Percentiles rank a stretch among this genome's conserved stretches.
These are phyloP conservation scores for Gossypium turneri DNA, from an alignment of 345 rosid species.

Conservation along the genomic window DNA sequence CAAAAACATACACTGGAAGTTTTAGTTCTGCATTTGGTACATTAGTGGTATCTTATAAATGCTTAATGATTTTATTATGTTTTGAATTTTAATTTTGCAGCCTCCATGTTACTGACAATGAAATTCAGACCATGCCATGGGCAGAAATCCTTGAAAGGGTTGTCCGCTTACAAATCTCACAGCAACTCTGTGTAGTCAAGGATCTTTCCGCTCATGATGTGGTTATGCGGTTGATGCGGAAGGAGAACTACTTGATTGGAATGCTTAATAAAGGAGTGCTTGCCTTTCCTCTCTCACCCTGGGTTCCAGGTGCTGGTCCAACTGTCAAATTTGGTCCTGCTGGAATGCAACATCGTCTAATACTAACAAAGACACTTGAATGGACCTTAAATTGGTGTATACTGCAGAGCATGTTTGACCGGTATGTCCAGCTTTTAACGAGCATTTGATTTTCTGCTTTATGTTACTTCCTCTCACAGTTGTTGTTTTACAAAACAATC, in stretches of 20 bases:
- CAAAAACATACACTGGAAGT: background rate
- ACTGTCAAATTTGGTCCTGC: constrained; percentile 48
- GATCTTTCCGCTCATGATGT: constrained; percentile 97
- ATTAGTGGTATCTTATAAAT: background rate
- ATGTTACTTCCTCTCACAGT: background rate
- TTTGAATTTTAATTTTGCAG: constrained; percentile 45
- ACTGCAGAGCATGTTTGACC: constrained; percentile 97
- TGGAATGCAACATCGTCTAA: constrained; percentile 50
- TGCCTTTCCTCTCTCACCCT: constrained; percentile 73
- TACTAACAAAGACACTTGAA: constrained; percentile 88
- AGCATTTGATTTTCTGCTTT: constrained; percentile 10
- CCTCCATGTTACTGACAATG: constrained; percentile 83
- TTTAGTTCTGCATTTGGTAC: constrained; percentile 8
- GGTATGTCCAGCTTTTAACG: constrained; percentile 41
- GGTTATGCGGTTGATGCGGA: constrained; percentile 94
- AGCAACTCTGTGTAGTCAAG: constrained; percentile 85
- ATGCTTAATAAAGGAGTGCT: constrained; percentile 96
- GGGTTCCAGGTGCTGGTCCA: constrained; percentile 99
- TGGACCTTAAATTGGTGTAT: constrained; percentile 99
- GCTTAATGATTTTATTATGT: constrained; percentile 1
- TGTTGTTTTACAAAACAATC: background rate
- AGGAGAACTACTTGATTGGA: constrained; percentile 97
- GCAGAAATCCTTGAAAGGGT: constrained; percentile 86
- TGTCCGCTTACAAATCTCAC: constrained; percentile 72
- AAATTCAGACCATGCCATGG: constrained; percentile 95